Conservation (phyloP, 164 flowering plant species). For the Umbilicus rupestris region DNA sequence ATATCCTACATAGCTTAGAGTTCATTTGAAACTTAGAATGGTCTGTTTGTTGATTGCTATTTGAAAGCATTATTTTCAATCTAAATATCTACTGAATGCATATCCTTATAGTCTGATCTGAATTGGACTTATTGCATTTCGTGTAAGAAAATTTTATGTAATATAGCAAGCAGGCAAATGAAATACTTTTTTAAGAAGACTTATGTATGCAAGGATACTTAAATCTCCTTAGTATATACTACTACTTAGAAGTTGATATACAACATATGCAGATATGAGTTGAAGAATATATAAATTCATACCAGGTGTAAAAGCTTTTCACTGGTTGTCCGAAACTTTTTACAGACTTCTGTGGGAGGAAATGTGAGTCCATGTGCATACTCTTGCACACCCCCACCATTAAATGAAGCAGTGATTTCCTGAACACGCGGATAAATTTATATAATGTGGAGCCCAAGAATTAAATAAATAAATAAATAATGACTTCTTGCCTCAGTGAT, state of each 20-base stretch:
- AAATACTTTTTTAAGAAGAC: neutral
- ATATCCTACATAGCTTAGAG: neutral
- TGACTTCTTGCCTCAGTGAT: slow-evolving; percentile 71
- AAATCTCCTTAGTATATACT: neutral
- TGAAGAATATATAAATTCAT: slow-evolving; percentile 13
- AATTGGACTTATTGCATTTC: neutral
- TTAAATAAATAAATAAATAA: neutral
- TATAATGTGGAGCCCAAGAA: neutral
- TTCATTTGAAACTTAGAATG: neutral
- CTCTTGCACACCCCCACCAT: slow-evolving; percentile 72
- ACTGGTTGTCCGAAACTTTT: slow-evolving; percentile 63
- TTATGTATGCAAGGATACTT: neutral
- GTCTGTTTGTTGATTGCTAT: too few species aligned
- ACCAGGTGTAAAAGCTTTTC: slow-evolving; percentile 87
- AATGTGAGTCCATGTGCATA: slow-evolving; percentile 83
- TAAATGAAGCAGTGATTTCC: slow-evolving; percentile 89
- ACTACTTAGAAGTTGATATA: neutral
- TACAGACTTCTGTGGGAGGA: slow-evolving; percentile 91
- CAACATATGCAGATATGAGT: neutral
- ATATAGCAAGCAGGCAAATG: neutral
- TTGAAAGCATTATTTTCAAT: neutral
- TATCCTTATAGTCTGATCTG: neutral
- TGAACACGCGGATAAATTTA: slow-evolving; percentile 16
- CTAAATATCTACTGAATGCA: neutral
- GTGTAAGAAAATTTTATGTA: neutral